Base-by-base conservation (phyloP, 805 yeast genomes). In the Suhomyces faveliae region DNA sequence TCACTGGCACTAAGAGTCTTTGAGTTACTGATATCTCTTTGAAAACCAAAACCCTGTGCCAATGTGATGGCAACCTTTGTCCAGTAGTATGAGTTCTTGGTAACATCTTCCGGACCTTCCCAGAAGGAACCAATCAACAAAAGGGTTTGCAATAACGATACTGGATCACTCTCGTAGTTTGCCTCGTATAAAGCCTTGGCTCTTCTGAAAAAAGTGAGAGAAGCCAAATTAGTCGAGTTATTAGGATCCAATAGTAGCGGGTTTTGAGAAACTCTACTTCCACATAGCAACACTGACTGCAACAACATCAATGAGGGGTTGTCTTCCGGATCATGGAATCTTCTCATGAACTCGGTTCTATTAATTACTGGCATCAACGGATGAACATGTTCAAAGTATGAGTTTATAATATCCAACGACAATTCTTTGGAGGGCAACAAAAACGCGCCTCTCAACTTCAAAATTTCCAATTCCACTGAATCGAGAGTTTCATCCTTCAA, bases 11-110 rank as follows among this genome's bases (percentile, higher is more conserved):
- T 74, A 17, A 73, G 60, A 13, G 61, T 62, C 23, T 77, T 63
- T 42, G 77, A 64, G 22, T 60, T 63, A 17, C 70, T 66, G 35
- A 79, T 74, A 51, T 74, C 79, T 52, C 88, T 73, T 62, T 88
- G 94, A 54, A 88, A 70, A 1, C 96, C 96, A 58, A 81, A 77
- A 10, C 87, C 86, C 60, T 85, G 90, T 2, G 91, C 91, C 43
- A 83, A 70, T 9, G 83, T 77, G 27, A 85, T 71, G 0, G 89
- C 91, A 9, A 82, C 77, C 43, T 88, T 74, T 9, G 84, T 77
- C 89, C 89, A 83, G 62, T 83, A 83, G 58, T 78, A 81, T 2
- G 83, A 78, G 60, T 83, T 84, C 45, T 83, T 79, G 23, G 86
- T 75, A 30, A 82, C 83, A 54, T 80, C 83, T 53, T 85, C 85